A percentile compares a stretch with the other conserved stretches of the same genome.
These are phyloP conservation scores for Nematodospora anomalae DNA, from an alignment of 1,139 yeast species.

Conservation along the genomic window DNA sequence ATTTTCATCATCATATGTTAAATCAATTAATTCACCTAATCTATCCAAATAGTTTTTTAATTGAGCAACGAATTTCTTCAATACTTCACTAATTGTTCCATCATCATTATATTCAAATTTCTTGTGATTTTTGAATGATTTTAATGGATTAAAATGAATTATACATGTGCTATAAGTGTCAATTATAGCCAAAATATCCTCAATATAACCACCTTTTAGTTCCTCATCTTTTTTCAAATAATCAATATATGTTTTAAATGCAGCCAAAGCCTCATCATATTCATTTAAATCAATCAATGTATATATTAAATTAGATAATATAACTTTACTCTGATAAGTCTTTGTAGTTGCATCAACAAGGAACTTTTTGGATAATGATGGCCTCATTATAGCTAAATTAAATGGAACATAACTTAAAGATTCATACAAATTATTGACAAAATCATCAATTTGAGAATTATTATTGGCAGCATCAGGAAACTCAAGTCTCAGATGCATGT, in stretches of 20 bases:
- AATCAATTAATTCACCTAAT: conserved; percentile 26
- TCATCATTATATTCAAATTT: conserved; percentile 30
- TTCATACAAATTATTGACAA: conserved; percentile 36
- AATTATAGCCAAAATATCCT: conserved; percentile 37
- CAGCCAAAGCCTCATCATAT: conserved; percentile 48
- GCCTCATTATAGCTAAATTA: conserved; percentile 24
- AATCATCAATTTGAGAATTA: conserved; percentile 24
- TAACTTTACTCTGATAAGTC: conserved; percentile 41
- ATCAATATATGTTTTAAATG: conserved; percentile 37
- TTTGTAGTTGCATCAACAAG: conserved; percentile 32
- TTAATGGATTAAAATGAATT: conserved; percentile 38
- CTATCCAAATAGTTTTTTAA: conserved; percentile 26
- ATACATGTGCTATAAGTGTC: conserved; percentile 39
- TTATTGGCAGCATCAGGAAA: conserved; percentile 38
- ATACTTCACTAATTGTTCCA: conserved; percentile 23
- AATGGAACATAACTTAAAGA: conserved; percentile 27
- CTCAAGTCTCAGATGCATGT: conserved; percentile 19
- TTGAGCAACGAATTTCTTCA: conserved; percentile 21
- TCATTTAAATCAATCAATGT: conserved; percentile 37
- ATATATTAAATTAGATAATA: conserved; percentile 35
- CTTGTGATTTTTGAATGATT: conserved; percentile 21
- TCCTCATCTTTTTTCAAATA: conserved; percentile 38
- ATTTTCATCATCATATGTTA: conserved; percentile 30
- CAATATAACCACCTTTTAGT: conserved; percentile 32
- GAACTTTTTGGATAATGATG: conserved; percentile 32